phyloP scores from a whole-genome alignment of 441 rosid species.

The Pelargonium myrrhifolium region DNA sequence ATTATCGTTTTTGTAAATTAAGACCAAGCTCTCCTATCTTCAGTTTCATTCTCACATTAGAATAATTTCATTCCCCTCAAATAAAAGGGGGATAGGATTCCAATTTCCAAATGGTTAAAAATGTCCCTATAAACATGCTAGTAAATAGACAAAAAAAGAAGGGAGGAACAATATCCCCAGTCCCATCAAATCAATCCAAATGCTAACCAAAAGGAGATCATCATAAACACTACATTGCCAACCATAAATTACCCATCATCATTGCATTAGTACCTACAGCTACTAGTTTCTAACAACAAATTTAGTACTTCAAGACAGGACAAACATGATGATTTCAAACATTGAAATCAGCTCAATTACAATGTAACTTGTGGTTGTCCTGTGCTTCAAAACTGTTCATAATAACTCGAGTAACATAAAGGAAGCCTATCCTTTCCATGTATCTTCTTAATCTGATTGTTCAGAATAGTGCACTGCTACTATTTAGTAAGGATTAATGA shows the following conservation, averaged over 20 bases:
- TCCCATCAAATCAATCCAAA: too few species aligned
- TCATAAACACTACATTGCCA: too few species aligned
- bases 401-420: not conserved
- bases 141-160: too few species aligned
- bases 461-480: not conserved
- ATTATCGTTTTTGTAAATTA: too few species aligned
- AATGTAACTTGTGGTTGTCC: not conserved
- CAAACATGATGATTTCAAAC: not conserved
- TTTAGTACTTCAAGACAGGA: not conserved
- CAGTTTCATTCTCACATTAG: too few species aligned
- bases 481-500: not conserved
- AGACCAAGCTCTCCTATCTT: too few species aligned
- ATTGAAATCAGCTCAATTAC: not conserved
- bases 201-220: not conserved
- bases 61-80: too few species aligned
- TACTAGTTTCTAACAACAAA: not conserved
- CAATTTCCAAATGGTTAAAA: too few species aligned
- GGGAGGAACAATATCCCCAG: too few species aligned
- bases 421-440: not conserved
- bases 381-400: not conserved
- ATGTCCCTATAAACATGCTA: too few species aligned
- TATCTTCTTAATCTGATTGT: not conserved
- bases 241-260: not conserved
- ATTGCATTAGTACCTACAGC: too few species aligned
- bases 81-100: too few species aligned